Evolutionary conservation across 2,329 filamentous ascomycete genomes (phyloP).

Genomic region (Emergomyces orientalis): DNA sequence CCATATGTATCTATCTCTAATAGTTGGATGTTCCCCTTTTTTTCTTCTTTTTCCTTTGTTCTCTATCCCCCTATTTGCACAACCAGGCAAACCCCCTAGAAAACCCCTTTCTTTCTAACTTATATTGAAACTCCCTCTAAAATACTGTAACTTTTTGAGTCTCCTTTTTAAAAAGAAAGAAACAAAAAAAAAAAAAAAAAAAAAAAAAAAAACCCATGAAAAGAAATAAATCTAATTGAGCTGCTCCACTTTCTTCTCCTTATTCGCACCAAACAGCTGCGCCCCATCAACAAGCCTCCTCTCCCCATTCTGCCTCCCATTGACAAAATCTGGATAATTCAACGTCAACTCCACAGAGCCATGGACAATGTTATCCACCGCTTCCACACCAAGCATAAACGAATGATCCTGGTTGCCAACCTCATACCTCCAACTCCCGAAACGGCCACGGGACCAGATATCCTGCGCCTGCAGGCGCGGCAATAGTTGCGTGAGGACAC

Average conservation of each 20-base stretch:
- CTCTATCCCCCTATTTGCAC: too few relatives aligned
- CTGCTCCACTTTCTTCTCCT: not conserved
- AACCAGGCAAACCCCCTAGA: too few relatives aligned
- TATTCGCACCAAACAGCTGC: conserved; percentile 12
- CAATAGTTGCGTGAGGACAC: conserved; percentile 82
- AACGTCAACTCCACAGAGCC: conserved; percentile 85
- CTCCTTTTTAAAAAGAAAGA: not conserved
- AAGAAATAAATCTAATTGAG: not conserved
- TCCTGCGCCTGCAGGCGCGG: conserved; percentile 84
- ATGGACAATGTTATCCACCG: conserved; percentile 79
- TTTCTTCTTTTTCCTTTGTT: not conserved
- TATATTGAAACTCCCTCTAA: not conserved
- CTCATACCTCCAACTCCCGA: conserved; percentile 97
- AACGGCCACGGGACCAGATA: conserved; percentile 92
- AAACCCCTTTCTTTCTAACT: not conserved
- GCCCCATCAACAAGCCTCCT: conserved; percentile 47
- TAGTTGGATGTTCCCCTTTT: not conserved
- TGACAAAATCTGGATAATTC: conserved; percentile 96
- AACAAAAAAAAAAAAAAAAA: not conserved
- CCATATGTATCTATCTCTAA: too few relatives aligned
- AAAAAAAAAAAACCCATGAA: not conserved
- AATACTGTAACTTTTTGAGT: too few relatives aligned
- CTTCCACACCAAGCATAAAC: conserved; percentile 94
- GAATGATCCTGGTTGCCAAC: conserved; percentile 95
- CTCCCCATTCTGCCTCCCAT: conserved; percentile 56